Evolutionary conservation across 768 basidiomycete genomes (phyloP), one percentile per base, ranked within the genome.

Genomic region (Agaricus subrufescens): DNA sequence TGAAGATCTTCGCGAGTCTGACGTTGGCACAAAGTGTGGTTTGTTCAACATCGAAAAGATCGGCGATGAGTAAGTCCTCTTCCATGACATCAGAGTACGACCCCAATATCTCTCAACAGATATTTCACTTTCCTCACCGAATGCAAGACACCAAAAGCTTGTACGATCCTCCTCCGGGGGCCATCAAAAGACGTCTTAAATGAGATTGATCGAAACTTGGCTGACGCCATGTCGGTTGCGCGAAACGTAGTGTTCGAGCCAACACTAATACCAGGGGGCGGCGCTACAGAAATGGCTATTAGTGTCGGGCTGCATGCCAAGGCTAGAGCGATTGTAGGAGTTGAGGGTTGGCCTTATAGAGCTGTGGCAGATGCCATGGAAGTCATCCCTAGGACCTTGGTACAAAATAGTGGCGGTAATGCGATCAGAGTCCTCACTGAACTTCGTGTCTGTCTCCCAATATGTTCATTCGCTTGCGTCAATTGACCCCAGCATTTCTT

Each of bases 281-380:
- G 97, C 43, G 96, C 97, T 26, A 96, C 94, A 3, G 97, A 99
- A 75, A 98, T 98, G 94, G 97, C 96, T 0, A 86, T 98, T 71
- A 86, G 86, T 37, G 93, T 97, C 3, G 92, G 88, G 1, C 71
- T 98, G 61, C 88, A 90, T 48, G 78, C 81, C 8, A 90, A 87
- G 69, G 91, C 91, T 19, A 78, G 89, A 64, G 84, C 76, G 46
- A 78, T 97, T 57, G 85, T 86, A 14, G 95, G 96, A 12, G 88
- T 94, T 14, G 93, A 95, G 67, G 89, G 87, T 0, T 94, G 91
- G 78, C 94, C 94, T 8, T 94, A 87, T 74, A 75, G 89, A 45
- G 94, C 95, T 26, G 93, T 98, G 10, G 90, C 90, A 0, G 96
- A 98, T 63, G 94, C 97, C 31, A 87, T 98, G 82, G 96, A 98